Base-by-base conservation (phyloP, 1,284 basidiomycete genomes). In the Pseudomicrostroma phylloplanum region DNA sequence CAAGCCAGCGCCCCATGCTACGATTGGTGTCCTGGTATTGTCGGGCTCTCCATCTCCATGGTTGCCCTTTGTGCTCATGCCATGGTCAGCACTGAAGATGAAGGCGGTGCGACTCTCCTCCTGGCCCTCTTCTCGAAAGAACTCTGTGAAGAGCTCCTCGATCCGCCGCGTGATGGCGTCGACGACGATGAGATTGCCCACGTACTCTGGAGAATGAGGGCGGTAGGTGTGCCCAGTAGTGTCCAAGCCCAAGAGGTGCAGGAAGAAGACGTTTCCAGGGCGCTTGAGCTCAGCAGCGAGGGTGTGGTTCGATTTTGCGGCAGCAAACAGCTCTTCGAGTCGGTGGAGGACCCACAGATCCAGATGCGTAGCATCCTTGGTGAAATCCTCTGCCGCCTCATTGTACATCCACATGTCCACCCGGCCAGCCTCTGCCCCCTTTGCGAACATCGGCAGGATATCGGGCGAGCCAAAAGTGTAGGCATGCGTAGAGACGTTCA, bases 11-110 rank as follows among this genome's bases (percentile, higher is more conserved):
- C 90, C 90, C 90, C 91, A 92, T 0, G 84, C 86, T n/a, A 92
- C 83, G 17, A 92, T 82, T 17, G 90, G 90, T 0, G 90, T 92
- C 23, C 89, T 85, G 6, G 91, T 92, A 69, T 89, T 91, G 77
- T 92, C 90, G 0, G 90, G 90, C 69, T 92, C 87, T 36, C 91
- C 91, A 71, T 93, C 91, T 1, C 91, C 91, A 66, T 93, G 91
- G 72, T 92, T 93, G 26, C 91, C 91, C 61, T 91, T 89, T 51
- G 83, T 85, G 8, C 88, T 89, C 91, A 93, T 93, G 6, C 91
- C 91, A 75, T 93, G 91, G 76, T 93, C 91, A 0, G 91, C 89
- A 2, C 89, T 92, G 76, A 93, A 92, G 48, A 93, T 80, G 72
- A 85, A 93, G 46, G 86, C 86, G 0, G 91, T 92, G 58, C 87